These are phyloP conservation scores for Botrytis medusae DNA, from an alignment of 2,329 filamentous ascomycete species.

Conservation along the genomic window DNA sequence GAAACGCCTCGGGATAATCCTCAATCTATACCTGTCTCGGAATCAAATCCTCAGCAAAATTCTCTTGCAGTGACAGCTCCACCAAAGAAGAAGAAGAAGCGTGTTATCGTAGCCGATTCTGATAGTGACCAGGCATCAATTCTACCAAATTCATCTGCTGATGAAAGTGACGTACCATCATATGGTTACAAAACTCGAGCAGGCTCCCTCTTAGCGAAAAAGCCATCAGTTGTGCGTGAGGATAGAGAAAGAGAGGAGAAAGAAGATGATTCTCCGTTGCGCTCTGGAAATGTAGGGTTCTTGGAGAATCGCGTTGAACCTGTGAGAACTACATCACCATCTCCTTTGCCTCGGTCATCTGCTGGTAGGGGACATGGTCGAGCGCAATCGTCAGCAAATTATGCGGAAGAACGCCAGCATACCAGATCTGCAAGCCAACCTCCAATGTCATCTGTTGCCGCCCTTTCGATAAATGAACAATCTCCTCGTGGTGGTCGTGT, in stretches of 20 bases:
- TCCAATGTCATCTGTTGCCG: constrained; percentile 20
- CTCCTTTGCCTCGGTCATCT: constrained; percentile 32
- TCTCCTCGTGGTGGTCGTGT: constrained; percentile 39
- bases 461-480: constrained; percentile 25
- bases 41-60: background rate
- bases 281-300: constrained; percentile 17
- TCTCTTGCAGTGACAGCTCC: background rate
- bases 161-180: constrained; percentile 34
- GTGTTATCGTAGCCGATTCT: constrained; percentile 31
- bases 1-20: constrained; percentile 6
- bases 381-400: constrained; percentile 30
- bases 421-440: constrained; percentile 33
- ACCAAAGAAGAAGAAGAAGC: constrained; percentile 33
- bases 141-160: constrained; percentile 36
- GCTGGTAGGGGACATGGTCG: constrained; percentile 33
- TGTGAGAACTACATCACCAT: constrained; percentile 32
- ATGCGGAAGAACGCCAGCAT: constrained; percentile 29
- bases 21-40: background rate
- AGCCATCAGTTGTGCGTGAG: constrained; percentile 50
- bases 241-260: constrained; percentile 46
- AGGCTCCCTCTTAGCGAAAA: constrained; percentile 40
- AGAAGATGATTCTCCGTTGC: constrained; percentile 34
- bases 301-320: constrained; percentile 22
- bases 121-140: constrained; percentile 34
- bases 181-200: constrained; percentile 28